Evolutionary conservation across 345 rosid genomes (phyloP).

Genomic region (Citrus unshiu): DNA sequence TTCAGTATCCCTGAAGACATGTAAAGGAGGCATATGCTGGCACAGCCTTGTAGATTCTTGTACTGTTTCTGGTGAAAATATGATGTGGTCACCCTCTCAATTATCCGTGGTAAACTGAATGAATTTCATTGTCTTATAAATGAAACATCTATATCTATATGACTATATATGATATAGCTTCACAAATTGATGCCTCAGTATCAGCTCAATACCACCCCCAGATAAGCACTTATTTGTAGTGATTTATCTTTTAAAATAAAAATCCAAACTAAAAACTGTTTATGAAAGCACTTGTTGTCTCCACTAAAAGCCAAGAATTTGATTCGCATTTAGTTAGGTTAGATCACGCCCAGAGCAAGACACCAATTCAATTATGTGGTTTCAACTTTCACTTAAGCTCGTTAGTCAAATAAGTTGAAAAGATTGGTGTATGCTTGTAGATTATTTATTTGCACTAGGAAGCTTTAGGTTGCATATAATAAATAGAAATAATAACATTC

Average conservation of each 20-base stretch:
- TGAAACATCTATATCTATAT: background rate
- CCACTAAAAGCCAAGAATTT: background rate
- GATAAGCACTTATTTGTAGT: background rate
- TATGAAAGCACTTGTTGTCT: background rate
- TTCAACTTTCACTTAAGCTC: background rate
- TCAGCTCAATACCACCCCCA: background rate
- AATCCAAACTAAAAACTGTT: background rate
- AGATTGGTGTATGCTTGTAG: background rate
- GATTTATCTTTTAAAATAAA: background rate
- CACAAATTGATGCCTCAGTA: background rate
- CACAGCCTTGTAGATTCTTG: constrained; percentile 7
- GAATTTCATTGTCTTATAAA: too few species aligned
- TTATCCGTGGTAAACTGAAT: background rate
- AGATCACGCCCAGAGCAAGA: constrained; percentile 18
- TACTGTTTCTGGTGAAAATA: background rate
- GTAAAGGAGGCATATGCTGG: constrained; percentile 31
- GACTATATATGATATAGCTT: too few species aligned
- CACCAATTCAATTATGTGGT: background rate
- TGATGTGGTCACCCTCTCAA: background rate
- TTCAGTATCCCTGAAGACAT: background rate
- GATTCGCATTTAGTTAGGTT: constrained; percentile 10
- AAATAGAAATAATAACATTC: background rate
- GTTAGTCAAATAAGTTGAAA: too few species aligned
- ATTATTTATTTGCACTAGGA: background rate
- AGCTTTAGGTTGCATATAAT: too few species aligned